These are phyloP conservation scores for Daldinia decipiens DNA, from an alignment of 495 filamentous ascomycete genomes.

Conservation along the genomic window DNA sequence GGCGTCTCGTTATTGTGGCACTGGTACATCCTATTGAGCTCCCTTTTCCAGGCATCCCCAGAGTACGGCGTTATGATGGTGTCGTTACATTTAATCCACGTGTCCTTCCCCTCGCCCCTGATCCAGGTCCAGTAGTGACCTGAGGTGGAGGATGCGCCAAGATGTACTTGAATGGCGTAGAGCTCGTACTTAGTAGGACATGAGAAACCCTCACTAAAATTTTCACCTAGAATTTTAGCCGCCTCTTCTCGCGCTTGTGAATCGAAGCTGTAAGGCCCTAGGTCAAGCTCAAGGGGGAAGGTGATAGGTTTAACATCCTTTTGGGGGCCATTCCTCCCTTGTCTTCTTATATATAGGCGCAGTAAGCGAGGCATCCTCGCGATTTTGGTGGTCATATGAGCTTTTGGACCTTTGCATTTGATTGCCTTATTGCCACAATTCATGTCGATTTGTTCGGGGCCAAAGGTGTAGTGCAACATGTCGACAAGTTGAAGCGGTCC, in stretches of 20 bases:
- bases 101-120: background rate
- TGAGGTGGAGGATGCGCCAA: slow-evolving; percentile 34
- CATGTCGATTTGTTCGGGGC: no score
- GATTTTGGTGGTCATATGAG: no score
- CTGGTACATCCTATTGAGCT: background rate
- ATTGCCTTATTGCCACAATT: no score
- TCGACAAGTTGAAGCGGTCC: no score
- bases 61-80: background rate
- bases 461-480: no score
- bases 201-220: slow-evolving; percentile 31
- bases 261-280: slow-evolving; percentile 13
- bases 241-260: slow-evolving; percentile 21
- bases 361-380: slow-evolving; percentile 14
- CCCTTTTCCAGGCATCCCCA: accelerated
- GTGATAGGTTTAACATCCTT: slow-evolving; percentile 38
- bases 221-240: slow-evolving; percentile 2
- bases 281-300: slow-evolving; percentile 49
- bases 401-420: no score
- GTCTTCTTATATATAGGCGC: slow-evolving; percentile 12
- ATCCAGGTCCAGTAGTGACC: slow-evolving; percentile 58
- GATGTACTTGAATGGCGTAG: slow-evolving; percentile 58
- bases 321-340: background rate
- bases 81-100: slow-evolving; percentile 54
- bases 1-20: slow-evolving; percentile 15
- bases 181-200: slow-evolving; percentile 54